phyloP scores from a whole-genome alignment of 257 asterid species.

The Salvia splendens region DNA sequence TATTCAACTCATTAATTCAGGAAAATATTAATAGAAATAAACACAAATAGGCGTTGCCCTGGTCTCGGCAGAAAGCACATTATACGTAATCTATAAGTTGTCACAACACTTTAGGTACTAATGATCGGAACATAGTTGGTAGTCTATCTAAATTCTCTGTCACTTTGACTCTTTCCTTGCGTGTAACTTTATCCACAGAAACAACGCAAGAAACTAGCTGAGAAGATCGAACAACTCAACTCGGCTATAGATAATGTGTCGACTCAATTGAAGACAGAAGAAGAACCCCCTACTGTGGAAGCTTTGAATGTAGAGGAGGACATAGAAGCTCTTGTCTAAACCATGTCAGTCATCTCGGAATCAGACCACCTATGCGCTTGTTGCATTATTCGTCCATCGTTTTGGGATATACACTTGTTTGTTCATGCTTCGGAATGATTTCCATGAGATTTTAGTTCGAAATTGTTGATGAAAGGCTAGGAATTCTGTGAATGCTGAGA shows the following conservation, averaged over 20 bases:
- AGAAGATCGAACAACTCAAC: conserved; percentile 73
- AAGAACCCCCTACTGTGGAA: conserved; percentile 40
- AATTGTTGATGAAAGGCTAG: not conserved
- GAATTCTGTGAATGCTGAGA: not conserved
- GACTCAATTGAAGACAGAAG: conserved; percentile 46
- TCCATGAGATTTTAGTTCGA: not conserved
- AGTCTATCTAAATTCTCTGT: not conserved
- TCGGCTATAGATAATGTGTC: conserved; percentile 71
- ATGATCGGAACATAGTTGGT: not conserved
- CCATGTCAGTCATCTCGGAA: conserved; percentile 4
- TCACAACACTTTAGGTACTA: too few relatives aligned
- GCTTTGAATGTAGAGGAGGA: conserved; percentile 45
- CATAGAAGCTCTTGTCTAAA: conserved; percentile 50
- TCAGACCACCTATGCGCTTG: not conserved
- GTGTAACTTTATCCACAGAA: conserved; percentile 44
- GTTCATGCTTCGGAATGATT: conserved; percentile 12
- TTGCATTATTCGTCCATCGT: conserved; percentile 10
- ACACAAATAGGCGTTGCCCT: not conserved
- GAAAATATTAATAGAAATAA: not conserved
- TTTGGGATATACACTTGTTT: conserved; percentile 5
- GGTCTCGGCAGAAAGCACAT: not conserved
- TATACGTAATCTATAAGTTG: too few relatives aligned
- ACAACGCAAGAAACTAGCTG: conserved; percentile 64
- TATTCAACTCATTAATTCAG: too few relatives aligned
- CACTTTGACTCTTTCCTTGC: conserved; percentile 14